Conservation (phyloP, 1,139 yeast species). For the Martiniozyma asiatica region DNA sequence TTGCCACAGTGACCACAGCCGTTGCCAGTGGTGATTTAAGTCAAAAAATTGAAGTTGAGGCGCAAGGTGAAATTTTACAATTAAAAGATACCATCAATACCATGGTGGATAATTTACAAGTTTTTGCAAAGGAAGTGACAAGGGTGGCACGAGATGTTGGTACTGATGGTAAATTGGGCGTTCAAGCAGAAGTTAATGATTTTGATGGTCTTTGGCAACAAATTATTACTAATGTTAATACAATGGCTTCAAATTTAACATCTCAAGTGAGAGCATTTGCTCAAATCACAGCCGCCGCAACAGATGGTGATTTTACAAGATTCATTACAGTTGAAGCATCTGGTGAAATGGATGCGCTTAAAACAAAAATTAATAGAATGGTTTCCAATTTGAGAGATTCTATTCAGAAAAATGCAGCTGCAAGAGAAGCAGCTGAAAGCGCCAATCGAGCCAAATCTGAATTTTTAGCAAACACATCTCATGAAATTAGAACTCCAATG, state of each 20-base stretch:
- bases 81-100: slow-evolving; percentile 72
- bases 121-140: slow-evolving; percentile 80
- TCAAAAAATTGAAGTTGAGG: slow-evolving; percentile 80
- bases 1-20: slow-evolving; percentile 85
- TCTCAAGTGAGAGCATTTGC: slow-evolving; percentile 91
- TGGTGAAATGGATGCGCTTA: slow-evolving; percentile 90
- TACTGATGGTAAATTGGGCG: slow-evolving; percentile 84
- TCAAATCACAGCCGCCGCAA: slow-evolving; percentile 86
- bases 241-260: slow-evolving; percentile 85
- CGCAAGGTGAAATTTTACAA: slow-evolving; percentile 76
- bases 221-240: slow-evolving; percentile 84
- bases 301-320: slow-evolving; percentile 85
- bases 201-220: slow-evolving; percentile 90
- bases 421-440: slow-evolving; percentile 86
- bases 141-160: slow-evolving; percentile 89
- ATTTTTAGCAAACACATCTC: slow-evolving; percentile 83
- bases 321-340: slow-evolving; percentile 84
- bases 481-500: slow-evolving; percentile 85
- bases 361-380: slow-evolving; percentile 87
- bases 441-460: slow-evolving; percentile 89
- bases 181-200: slow-evolving; percentile 82
- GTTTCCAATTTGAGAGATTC: slow-evolving; percentile 78
- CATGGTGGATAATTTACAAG: slow-evolving; percentile 85
- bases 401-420: slow-evolving; percentile 83
- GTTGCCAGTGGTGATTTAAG: slow-evolving; percentile 86